Conservation (phyloP, 768 basidiomycete genomes). For the Coprinopsis strossmayeri region DNA sequence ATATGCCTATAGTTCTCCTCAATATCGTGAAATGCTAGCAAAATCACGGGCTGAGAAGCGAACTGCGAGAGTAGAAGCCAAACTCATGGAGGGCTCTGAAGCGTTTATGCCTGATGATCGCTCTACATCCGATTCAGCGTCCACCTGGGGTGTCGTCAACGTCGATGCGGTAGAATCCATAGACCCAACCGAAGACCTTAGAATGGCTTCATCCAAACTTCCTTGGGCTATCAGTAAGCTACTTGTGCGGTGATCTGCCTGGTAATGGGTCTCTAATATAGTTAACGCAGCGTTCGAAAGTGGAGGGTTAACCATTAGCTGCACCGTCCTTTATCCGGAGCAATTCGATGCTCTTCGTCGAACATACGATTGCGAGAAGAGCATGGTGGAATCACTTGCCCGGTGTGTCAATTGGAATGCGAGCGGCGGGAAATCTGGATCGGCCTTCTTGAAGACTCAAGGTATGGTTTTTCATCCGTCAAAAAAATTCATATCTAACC, state of each 20-base stretch:
- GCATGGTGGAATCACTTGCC: slow-evolving; percentile 89
- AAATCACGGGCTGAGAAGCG: slow-evolving; percentile 76
- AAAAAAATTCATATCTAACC: background rate
- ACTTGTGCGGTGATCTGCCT: too few relatives aligned
- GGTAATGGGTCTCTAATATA: too few relatives aligned
- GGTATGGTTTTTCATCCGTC: slow-evolving; percentile 37
- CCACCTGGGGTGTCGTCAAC: slow-evolving; percentile 91
- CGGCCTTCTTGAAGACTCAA: slow-evolving; percentile 92
- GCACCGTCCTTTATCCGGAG: slow-evolving; percentile 91
- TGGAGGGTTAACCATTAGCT: slow-evolving; percentile 84
- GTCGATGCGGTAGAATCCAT: slow-evolving; percentile 59
- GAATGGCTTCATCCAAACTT: slow-evolving; percentile 68
- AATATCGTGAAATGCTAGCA: slow-evolving; percentile 73
- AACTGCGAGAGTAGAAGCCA: slow-evolving; percentile 46
- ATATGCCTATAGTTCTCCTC: slow-evolving; percentile 53
- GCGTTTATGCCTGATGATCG: slow-evolving; percentile 90
- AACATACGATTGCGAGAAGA: slow-evolving; percentile 90
- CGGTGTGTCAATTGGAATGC: slow-evolving; percentile 96
- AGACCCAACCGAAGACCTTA: slow-evolving; percentile 73
- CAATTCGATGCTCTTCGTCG: slow-evolving; percentile 92
- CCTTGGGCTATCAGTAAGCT: slow-evolving; percentile 77
- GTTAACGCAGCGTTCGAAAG: slow-evolving; percentile 75
- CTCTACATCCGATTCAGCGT: slow-evolving; percentile 75
- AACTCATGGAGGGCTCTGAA: slow-evolving; percentile 62
- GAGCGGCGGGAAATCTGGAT: slow-evolving; percentile 93